Evolutionary conservation across 805 yeast genomes (phyloP), one percentile per base, ranked within the genome.

Genomic region (Metschnikowia koreensis): DNA sequence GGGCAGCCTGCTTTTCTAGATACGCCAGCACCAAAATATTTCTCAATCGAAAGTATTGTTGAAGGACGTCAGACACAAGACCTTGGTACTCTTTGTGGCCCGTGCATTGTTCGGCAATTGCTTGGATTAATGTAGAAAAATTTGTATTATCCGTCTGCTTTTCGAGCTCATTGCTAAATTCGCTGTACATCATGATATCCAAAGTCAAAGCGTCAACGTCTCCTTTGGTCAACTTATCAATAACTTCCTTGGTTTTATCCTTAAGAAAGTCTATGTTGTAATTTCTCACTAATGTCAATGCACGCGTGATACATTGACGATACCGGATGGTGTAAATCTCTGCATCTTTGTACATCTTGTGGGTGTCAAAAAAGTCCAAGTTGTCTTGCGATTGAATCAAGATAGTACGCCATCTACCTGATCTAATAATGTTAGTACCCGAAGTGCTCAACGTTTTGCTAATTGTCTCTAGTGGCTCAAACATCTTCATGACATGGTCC

Each of bases 251-350:
- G 3, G 34, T 33, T 34, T 48, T 58, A n/a, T 43, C 45, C n/a
- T 68, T 73, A 40, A 81, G 64, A 34, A 74, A 76, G n/a, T 66
- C 66, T 9, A 74, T 74, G 49, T 88, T 68, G 63, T 84, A 89
- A 60, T 85, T 88, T 56, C 86, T 79, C 13, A 90, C 81, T 53
- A 93, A 72, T 0, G 94, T 83, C 44, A 90, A 75, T 1, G 96
- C 85, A 52, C 97, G 78, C 1, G 92, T 83, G 78, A 90, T 76
- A 61, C 97, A 89, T 60, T 89, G 96, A 55, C 87, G 81, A 69
- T 89, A 89, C 52, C 92, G 79, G 56, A 83, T 81, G 44, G 77
- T 79, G 64, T 88, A 90, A 1, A 81, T 63, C 28, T 84, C 93
- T 10, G 81, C 73, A 48, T 91, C 96, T 62, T 81, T 83, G 61